Base-by-base conservation (phyloP, 2,329 filamentous ascomycete genomes). In the Sporothrix brasiliensis region DNA sequence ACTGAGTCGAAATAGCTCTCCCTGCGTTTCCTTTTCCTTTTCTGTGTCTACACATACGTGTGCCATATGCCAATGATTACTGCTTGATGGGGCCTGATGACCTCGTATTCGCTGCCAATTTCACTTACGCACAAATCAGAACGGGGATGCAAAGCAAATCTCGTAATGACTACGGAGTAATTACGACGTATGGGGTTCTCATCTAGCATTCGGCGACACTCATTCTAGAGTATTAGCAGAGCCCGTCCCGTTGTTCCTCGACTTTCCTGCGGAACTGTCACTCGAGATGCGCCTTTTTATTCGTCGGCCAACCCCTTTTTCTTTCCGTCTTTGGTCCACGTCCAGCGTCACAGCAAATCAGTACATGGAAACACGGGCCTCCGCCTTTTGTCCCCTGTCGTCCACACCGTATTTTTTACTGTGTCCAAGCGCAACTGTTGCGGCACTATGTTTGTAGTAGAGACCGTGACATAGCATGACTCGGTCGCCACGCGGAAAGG, bases 91-190 rank as follows among this genome's bases (percentile, higher is more conserved):
- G 5, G 19, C n/a, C 41, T 47, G 34, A 44, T 60, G 21, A 27
- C 44, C 27, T 68, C 67, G 67, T 58, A 50, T 68, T 68, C 41
- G 24, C 24, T 30, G 66, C 39, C 11, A 68, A 60, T 68, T 53
- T 68, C 21, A 58, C 53, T 58, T 50, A 14, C 30, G 47, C 24
- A 49, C 27, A 53, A 30, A 53, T 16, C 39, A 67, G 34, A 30
- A 27, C 24, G 61, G 61, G 14, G 13, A 49, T 27, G 21, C n/a
- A 47, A 63, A 19, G 27, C 30, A 53, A 53, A 53, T 27, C 50
- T 11, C 47, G 58, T 49, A 24, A 27, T 63, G 60, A 27, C 41
- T 44, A 21, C 11, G 34, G 7, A 34, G 34, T 34, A 34, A 34
- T 34, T 34, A 34, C 34, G 34, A 41, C 56, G 56, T 61, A 44